A percentile compares a stretch with the other conserved stretches of the same genome.
phyloP scores from a whole-genome alignment of 495 filamentous ascomycete genomes.

The Melanomma pulvis-pyrius region DNA sequence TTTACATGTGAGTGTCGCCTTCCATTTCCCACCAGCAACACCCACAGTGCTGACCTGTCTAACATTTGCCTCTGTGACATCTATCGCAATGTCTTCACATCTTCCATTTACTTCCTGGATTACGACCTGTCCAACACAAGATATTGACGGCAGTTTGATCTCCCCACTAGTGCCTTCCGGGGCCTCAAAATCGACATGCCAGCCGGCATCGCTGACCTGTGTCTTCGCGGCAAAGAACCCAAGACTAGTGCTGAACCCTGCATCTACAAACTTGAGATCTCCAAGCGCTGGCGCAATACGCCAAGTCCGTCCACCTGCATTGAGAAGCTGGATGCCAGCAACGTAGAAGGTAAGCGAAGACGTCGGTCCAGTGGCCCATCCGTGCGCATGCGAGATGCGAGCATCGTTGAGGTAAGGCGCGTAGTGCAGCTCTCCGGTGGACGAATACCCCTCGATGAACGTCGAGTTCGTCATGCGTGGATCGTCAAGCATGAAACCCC shows the following conservation, averaged over 20 bases:
- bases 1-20: background rate
- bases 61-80: constrained; percentile 17
- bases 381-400: constrained; percentile 61
- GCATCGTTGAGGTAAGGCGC: constrained; percentile 57
- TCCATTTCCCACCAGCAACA: constrained; percentile 18
- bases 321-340: constrained; percentile 56
- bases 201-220: constrained; percentile 46
- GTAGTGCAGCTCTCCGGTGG: constrained; percentile 60
- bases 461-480: constrained; percentile 64
- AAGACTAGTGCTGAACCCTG: constrained; percentile 58
- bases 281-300: constrained; percentile 56
- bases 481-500: constrained; percentile 66
- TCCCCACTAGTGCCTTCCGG: constrained; percentile 54
- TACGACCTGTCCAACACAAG: constrained; percentile 29
- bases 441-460: constrained; percentile 61
- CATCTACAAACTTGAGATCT: constrained; percentile 55
- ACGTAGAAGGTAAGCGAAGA: constrained; percentile 57
- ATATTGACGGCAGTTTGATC: constrained; percentile 35
- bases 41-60: background rate
- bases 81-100: constrained; percentile 40
- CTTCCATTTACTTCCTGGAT: constrained; percentile 25
- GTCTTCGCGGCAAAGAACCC: constrained; percentile 55
- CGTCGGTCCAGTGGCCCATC: constrained; percentile 64
- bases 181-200: constrained; percentile 45
- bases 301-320: constrained; percentile 56